These are phyloP conservation scores for Sarcomyxa edulis DNA, from an alignment of 768 basidiomycete species.

Conservation along the genomic window DNA sequence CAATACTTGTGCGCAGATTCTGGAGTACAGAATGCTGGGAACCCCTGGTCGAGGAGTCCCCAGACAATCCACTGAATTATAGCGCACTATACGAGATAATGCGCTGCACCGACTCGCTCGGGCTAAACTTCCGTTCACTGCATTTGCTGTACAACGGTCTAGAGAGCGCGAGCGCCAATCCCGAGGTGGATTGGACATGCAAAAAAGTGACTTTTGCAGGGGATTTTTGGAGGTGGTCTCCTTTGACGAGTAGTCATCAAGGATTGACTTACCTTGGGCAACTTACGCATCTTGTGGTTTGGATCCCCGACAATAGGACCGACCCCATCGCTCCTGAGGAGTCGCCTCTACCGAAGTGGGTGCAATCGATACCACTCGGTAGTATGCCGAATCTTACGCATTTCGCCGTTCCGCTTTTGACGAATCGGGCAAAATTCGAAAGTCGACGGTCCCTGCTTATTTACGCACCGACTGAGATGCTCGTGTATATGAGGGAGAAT, in stretches of 20 bases:
- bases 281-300: conserved; percentile 6
- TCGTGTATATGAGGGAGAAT: too few species aligned
- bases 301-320: background rate
- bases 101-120: conserved; percentile 8
- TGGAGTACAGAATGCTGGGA: too few species aligned
- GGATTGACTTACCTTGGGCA: conserved; percentile 12
- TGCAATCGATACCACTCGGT: background rate
- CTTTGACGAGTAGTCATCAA: conserved; percentile 5
- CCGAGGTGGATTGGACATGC: background rate
- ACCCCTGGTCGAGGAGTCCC: too few species aligned
- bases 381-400: conserved; percentile 2
- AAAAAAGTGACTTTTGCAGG: conserved; percentile 8
- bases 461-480: too few species aligned
- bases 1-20: background rate
- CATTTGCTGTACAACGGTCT: conserved; percentile 10
- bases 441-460: too few species aligned
- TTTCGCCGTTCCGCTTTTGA: conserved; percentile 1
- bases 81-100: conserved; percentile 3
- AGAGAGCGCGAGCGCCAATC: background rate
- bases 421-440: too few species aligned
- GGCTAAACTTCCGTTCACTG: conserved; percentile 3
- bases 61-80: background rate
- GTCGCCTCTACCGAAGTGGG: background rate
- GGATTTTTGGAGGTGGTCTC: conserved; percentile 3
- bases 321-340: background rate